Evolutionary conservation across 148 eudicot species (phyloP).

Genomic region (Polygonum maritimum): DNA sequence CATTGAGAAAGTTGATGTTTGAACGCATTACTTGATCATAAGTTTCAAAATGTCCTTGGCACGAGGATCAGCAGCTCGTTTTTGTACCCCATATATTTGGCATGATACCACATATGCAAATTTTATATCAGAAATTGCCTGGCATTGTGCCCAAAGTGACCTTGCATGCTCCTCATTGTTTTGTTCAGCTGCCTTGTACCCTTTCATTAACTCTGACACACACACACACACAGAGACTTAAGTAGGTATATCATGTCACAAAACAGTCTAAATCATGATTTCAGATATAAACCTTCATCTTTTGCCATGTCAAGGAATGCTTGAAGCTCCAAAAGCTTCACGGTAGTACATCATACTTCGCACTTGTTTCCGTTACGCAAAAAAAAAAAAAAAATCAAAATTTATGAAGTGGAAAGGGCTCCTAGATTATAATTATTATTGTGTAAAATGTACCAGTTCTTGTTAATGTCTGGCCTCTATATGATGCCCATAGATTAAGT

Average conservation of each 20-base stretch:
- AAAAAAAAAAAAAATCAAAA: conserved; percentile 5
- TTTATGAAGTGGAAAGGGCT: not conserved
- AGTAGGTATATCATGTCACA: not conserved
- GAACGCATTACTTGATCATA: conserved; percentile 43
- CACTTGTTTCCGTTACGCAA: conserved; percentile 31
- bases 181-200: conserved; percentile 52
- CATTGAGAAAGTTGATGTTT: not conserved
- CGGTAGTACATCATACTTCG: conserved; percentile 80
- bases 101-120: conserved; percentile 63
- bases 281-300: conserved; percentile 34
- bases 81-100: conserved; percentile 58
- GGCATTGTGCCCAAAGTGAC: conserved; percentile 51
- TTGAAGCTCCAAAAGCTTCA: conserved; percentile 65
- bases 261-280: not conserved
- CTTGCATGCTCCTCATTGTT: conserved; percentile 44
- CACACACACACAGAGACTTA: not conserved
- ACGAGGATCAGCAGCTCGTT: conserved; percentile 44
- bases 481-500: conserved; percentile 61
- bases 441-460: conserved; percentile 38
- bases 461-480: conserved; percentile 67
- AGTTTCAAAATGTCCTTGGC: conserved; percentile 61
- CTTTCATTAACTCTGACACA: conserved; percentile 49
- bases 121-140: conserved; percentile 68
- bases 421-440: not conserved
- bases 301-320: conserved; percentile 73